Conservation (phyloP, 169 alveolate genomes). For the Plasmodium blacklocki region DNA sequence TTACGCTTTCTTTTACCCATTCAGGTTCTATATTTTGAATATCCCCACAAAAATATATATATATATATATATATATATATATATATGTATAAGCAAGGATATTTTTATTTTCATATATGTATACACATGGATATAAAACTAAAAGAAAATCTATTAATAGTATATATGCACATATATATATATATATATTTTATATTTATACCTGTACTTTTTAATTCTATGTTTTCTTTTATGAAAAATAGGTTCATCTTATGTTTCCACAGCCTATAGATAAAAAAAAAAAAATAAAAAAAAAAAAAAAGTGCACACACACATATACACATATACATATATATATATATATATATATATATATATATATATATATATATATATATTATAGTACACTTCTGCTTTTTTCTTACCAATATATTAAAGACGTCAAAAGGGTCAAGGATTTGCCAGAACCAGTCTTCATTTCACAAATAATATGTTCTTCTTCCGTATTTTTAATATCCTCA, state of each 20-base stretch:
- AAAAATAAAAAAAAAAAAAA: not conserved
- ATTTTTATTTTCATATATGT: too few relatives aligned
- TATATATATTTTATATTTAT: not conserved
- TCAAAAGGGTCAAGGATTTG: slow-evolving; percentile 31
- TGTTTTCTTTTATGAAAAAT: slow-evolving; percentile 37
- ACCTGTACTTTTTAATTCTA: slow-evolving; percentile 31
- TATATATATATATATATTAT: not conserved
- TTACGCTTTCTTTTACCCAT: slow-evolving; percentile 52
- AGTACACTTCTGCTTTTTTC: not conserved
- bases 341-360: not conserved
- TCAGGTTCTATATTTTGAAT: slow-evolving; percentile 35
- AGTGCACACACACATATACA: not conserved
- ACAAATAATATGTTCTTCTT: slow-evolving; percentile 35
- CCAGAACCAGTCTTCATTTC: slow-evolving; percentile 75
- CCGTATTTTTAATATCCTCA: not conserved
- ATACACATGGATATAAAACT: too few relatives aligned
- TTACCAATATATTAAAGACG: slow-evolving; percentile 46
- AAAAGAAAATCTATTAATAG: not conserved
- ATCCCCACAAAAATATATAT: not conserved
- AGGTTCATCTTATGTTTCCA: slow-evolving; percentile 41
- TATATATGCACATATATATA: not conserved
- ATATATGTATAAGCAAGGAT: too few relatives aligned
- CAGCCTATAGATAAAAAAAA: slow-evolving; percentile 6
- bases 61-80: not conserved
- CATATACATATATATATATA: not conserved